A percentile compares a stretch with the other conserved stretches of the same genome.
Evolutionary conservation across 331 rosid species (phyloP).

Genomic region (Pyracantha coccinea): DNA sequence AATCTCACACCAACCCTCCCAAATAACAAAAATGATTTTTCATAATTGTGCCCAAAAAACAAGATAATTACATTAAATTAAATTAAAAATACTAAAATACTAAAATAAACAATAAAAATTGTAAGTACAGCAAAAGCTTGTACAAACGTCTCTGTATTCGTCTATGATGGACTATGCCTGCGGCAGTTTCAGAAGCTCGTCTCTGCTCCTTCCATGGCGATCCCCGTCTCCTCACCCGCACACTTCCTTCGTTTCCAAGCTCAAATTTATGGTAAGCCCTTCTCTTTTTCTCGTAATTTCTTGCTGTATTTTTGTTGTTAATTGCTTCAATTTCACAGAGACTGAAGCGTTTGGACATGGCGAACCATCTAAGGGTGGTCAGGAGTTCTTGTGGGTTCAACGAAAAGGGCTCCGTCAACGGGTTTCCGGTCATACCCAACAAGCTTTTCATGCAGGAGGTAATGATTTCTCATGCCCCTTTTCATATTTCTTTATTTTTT

Average conservation of each 20-base stretch:
- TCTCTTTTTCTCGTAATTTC: background rate
- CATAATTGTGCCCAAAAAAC: background rate
- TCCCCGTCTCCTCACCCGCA: conserved; percentile 38
- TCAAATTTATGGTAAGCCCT: conserved; percentile 36
- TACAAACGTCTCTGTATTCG: background rate
- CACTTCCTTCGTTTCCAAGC: conserved; percentile 26
- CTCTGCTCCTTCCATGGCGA: conserved; percentile 39
- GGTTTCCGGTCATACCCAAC: conserved; percentile 56
- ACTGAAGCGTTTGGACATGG: conserved; percentile 43
- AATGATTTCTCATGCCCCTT: conserved; percentile 5
- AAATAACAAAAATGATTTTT: background rate
- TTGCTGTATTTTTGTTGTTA: background rate
- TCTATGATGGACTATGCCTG: conserved; percentile 39
- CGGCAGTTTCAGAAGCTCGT: conserved; percentile 48
- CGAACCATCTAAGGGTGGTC: conserved; percentile 34
- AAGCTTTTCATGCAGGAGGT: conserved; percentile 91
- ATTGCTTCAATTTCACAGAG: conserved; percentile 29
- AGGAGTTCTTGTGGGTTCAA: conserved; percentile 53
- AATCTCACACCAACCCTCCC: background rate
- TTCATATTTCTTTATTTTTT: background rate
- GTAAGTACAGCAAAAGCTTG: background rate
- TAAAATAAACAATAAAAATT: background rate
- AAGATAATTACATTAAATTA: background rate
- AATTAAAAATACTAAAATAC: background rate
- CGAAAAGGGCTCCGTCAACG: conserved; percentile 45